These are phyloP conservation scores for Yarrowia yakushimensis DNA, from an alignment of 805 yeast genomes.

Conservation along the genomic window DNA sequence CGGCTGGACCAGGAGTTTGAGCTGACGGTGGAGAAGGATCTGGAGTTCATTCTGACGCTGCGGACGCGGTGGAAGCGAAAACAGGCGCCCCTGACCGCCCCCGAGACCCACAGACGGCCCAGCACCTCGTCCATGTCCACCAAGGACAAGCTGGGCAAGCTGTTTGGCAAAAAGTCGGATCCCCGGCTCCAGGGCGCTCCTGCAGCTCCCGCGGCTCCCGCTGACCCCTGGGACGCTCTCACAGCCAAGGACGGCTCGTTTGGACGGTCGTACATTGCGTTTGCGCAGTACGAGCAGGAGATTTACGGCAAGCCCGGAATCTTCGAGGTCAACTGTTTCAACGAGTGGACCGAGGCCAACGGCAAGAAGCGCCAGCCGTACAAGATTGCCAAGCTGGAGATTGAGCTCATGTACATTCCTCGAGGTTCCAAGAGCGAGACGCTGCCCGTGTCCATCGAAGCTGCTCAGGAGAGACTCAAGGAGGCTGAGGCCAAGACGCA, in stretches of 20 bases:
- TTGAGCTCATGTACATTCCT: slow-evolving; percentile 58
- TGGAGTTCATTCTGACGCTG: slow-evolving; percentile 68
- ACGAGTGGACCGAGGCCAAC: slow-evolving; percentile 31
- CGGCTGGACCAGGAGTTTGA: slow-evolving; percentile 74
- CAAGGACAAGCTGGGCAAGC: slow-evolving; percentile 24
- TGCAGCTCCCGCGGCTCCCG: neutral
- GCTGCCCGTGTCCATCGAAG: slow-evolving; percentile 52
- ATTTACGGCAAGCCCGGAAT: slow-evolving; percentile 53
- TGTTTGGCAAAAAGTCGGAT: slow-evolving; percentile 23
- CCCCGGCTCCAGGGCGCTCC: neutral
- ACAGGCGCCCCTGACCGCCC: neutral
- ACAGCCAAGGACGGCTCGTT: slow-evolving; percentile 25
- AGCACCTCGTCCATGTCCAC: slow-evolving; percentile 1
- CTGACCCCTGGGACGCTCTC: slow-evolving; percentile 9
- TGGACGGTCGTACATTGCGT: slow-evolving; percentile 48
- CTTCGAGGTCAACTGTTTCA: slow-evolving; percentile 52
- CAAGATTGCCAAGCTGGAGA: slow-evolving; percentile 53
- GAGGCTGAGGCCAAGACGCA: slow-evolving; percentile 31
- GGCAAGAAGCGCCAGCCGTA: slow-evolving; percentile 29
- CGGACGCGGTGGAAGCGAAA: slow-evolving; percentile 5
- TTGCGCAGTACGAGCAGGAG: slow-evolving; percentile 54
- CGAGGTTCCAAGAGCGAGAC: slow-evolving; percentile 43
- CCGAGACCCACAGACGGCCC: slow-evolving; percentile 1
- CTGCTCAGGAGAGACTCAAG: slow-evolving; percentile 37
- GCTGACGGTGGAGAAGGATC: slow-evolving; percentile 55